Evolutionary conservation across 2,329 filamentous ascomycete species (phyloP).

Genomic region (Aureobasidium sp.): DNA sequence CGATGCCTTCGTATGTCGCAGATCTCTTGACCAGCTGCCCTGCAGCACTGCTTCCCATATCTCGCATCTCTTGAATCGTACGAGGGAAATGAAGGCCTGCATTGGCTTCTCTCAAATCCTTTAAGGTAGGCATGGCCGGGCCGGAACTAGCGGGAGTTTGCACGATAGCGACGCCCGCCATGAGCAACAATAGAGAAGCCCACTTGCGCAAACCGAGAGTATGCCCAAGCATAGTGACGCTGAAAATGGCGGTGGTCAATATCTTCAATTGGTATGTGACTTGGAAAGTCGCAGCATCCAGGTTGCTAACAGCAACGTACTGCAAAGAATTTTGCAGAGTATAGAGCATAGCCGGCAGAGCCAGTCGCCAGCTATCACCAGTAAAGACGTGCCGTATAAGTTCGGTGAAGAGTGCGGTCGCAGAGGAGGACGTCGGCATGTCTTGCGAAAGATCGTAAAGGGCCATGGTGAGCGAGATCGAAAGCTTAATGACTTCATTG

Average conservation of each 20-base stretch:
- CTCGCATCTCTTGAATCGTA: constrained; percentile 67
- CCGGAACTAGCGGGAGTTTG: constrained; percentile 59
- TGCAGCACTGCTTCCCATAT: constrained; percentile 46
- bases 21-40: constrained; percentile 57
- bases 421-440: constrained; percentile 68
- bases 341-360: constrained; percentile 79
- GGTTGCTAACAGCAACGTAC: constrained; percentile 82
- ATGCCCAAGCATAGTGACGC: constrained; percentile 65
- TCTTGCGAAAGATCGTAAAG: constrained; percentile 78
- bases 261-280: constrained; percentile 94
- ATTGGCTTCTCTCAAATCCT: constrained; percentile 53
- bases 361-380: constrained; percentile 89
- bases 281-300: constrained; percentile 89
- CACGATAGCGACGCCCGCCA: constrained; percentile 74
- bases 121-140: constrained; percentile 46
- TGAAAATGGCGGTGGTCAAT: constrained; percentile 80
- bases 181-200: constrained; percentile 69
- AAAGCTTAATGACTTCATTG: constrained; percentile 84
- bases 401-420: constrained; percentile 69
- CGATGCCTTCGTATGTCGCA: constrained; percentile 84
- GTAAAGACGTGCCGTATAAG: constrained; percentile 76
- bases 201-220: constrained; percentile 66
- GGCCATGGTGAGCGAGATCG: constrained; percentile 75
- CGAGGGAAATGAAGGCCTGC: constrained; percentile 59
- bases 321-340: constrained; percentile 90